Percentiles rank a stretch among this genome's conserved stretches.
Evolutionary conservation across 768 basidiomycete genomes (phyloP).

Genomic region (Termitomyces sp.): DNA sequence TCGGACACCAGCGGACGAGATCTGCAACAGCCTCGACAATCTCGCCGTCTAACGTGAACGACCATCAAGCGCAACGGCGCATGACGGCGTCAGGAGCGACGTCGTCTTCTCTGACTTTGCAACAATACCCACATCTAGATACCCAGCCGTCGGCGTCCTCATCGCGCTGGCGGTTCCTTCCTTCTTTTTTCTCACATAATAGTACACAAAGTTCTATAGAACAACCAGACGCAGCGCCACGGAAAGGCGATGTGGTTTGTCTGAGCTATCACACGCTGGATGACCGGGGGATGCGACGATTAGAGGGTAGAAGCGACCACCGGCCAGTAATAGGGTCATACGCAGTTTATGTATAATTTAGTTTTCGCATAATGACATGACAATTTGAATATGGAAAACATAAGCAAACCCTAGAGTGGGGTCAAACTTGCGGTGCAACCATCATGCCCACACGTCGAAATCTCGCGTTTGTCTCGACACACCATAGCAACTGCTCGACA

Average conservation of each 20-base stretch:
- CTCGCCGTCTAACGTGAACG: background rate
- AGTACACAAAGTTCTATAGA: conserved; percentile 20
- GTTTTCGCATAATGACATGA: background rate
- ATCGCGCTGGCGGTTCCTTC: conserved; percentile 49
- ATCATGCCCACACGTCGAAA: conserved; percentile 19
- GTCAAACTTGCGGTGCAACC: conserved; percentile 9
- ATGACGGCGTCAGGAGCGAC: conserved; percentile 15
- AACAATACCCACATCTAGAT: conserved; percentile 7
- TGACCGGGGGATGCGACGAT: conserved; percentile 67
- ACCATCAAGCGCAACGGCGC: background rate
- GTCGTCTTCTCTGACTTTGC: background rate
- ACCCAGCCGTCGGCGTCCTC: conserved; percentile 7
- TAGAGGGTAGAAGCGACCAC: conserved; percentile 83
- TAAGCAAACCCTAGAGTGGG: conserved; percentile 16
- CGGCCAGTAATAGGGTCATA: conserved; percentile 82
- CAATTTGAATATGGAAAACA: background rate
- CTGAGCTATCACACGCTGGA: conserved; percentile 70
- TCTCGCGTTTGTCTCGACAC: conserved; percentile 18
- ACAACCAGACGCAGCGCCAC: conserved; percentile 17
- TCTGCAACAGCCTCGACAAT: background rate
- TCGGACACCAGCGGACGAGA: background rate
- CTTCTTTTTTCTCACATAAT: conserved; percentile 40
- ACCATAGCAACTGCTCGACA: conserved; percentile 26
- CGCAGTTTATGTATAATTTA: conserved; percentile 47
- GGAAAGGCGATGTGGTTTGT: conserved; percentile 71